These are phyloP conservation scores for Gossypium aridum DNA, from an alignment of 441 rosid genomes.

Conservation along the genomic window DNA sequence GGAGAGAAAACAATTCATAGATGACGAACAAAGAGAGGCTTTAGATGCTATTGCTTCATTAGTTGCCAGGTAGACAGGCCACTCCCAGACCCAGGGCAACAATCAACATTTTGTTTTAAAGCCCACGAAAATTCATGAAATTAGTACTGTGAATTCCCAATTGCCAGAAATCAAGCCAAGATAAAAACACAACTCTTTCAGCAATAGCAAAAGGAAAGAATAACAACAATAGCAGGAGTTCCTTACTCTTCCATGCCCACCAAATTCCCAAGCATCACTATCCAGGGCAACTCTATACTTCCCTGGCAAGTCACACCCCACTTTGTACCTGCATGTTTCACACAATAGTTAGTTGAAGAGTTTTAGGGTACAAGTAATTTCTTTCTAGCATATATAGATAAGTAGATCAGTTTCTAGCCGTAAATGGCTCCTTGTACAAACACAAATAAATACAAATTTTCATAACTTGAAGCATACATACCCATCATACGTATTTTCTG, in stretches of 20 bases:
- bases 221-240: constrained; percentile 7
- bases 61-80: neutral
- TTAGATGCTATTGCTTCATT: constrained; percentile 3
- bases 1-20: neutral
- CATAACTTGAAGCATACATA: constrained; percentile 20
- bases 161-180: neutral
- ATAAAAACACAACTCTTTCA: neutral
- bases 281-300: constrained; percentile 74
- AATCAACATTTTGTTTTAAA: neutral
- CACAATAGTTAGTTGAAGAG: constrained; percentile 7
- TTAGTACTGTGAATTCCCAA: neutral
- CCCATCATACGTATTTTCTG: constrained; percentile 68
- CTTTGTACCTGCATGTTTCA: constrained; percentile 56
- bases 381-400: neutral
- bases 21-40: neutral
- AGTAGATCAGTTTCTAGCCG: neutral
- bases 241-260: constrained; percentile 76
- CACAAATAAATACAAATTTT: neutral
- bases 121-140: neutral
- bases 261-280: constrained; percentile 66
- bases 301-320: constrained; percentile 81
- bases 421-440: neutral
- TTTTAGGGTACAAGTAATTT: neutral
- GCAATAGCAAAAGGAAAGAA: constrained; percentile 5
- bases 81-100: neutral